A percentile compares a stretch with the other conserved stretches of the same genome.
These are phyloP conservation scores for Phylloporus rhodoxanthus DNA, from an alignment of 768 basidiomycete species.

Conservation along the genomic window DNA sequence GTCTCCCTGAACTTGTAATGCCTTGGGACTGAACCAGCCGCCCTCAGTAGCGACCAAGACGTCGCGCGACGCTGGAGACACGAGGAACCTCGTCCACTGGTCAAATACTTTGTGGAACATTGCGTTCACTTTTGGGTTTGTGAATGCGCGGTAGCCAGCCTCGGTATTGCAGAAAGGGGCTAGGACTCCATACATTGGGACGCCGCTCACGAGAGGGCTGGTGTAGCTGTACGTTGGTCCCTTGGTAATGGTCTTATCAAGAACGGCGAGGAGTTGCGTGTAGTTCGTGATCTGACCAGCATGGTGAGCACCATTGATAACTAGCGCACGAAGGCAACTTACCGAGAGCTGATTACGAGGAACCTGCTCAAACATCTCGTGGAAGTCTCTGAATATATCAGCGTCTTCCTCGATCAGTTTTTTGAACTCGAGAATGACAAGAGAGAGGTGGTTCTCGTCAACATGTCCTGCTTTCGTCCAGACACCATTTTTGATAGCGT, in stretches of 20 bases:
- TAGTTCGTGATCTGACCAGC: conserved; percentile 5
- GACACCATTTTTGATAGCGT: conserved; percentile 18
- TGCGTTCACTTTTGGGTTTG: conserved; percentile 39
- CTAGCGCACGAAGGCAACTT: background rate
- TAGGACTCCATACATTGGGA: conserved; percentile 19
- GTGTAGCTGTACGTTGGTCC: conserved; percentile 14
- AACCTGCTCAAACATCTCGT: conserved; percentile 23
- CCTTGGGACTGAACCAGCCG: conserved; percentile 47
- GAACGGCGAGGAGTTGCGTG: conserved; percentile 25
- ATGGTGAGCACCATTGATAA: background rate
- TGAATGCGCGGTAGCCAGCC: conserved; percentile 21
- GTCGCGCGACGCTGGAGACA: conserved; percentile 35
- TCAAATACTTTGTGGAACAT: conserved; percentile 45
- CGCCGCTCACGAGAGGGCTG: conserved; percentile 22
- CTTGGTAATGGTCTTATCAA: conserved; percentile 11
- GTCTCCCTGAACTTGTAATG: conserved; percentile 9
- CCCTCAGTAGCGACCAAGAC: conserved; percentile 35
- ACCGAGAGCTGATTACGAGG: conserved; percentile 6
- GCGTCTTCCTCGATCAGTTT: conserved; percentile 20
- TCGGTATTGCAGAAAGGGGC: conserved; percentile 21
- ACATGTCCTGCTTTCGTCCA: conserved; percentile 2
- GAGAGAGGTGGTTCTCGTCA: conserved; percentile 8
- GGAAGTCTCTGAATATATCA: conserved; percentile 17
- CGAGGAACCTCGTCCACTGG: conserved; percentile 45
- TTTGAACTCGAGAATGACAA: conserved; percentile 18